phyloP scores from a whole-genome alignment of 192 early-diverging fungal genomes.

The Backusella luteola region DNA sequence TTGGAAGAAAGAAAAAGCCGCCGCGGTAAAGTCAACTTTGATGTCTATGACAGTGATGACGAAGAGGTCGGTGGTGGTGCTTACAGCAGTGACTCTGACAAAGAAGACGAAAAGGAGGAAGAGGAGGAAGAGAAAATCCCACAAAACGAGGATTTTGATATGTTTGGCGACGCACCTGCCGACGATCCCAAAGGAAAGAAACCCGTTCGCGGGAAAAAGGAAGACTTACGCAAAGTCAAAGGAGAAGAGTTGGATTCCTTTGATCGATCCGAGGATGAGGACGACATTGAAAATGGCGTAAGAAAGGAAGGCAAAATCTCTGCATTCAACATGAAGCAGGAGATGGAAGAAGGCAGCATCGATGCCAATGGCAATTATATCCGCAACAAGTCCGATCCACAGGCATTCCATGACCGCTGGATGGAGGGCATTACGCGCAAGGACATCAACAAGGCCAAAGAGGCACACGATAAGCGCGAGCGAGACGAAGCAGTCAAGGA shows the following conservation, averaged over 20 bases:
- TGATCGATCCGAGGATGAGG: slow-evolving; percentile 48
- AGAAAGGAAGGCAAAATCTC: slow-evolving; percentile 50
- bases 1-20: slow-evolving; percentile 49
- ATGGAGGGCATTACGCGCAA: slow-evolving; percentile 58
- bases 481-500: slow-evolving; percentile 44
- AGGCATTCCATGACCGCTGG: slow-evolving; percentile 72
- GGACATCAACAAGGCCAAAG: slow-evolving; percentile 56
- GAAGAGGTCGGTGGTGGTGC: slow-evolving; percentile 41
- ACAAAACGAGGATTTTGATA: slow-evolving; percentile 51
- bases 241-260: slow-evolving; percentile 53
- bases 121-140: slow-evolving; percentile 18
- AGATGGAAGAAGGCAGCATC: slow-evolving; percentile 71
- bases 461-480: slow-evolving; percentile 49
- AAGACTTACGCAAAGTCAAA: slow-evolving; percentile 41
- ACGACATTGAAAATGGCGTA: slow-evolving; percentile 48
- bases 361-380: slow-evolving; percentile 70
- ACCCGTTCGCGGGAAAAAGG: slow-evolving; percentile 21
- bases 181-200: slow-evolving; percentile 2
- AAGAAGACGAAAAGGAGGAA: slow-evolving; percentile 34
- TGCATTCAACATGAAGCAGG: slow-evolving; percentile 77
- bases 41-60: slow-evolving; percentile 44
- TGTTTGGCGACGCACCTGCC: slow-evolving; percentile 49
- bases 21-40: slow-evolving; percentile 47
- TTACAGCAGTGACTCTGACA: slow-evolving; percentile 35
- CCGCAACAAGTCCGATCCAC: slow-evolving; percentile 64